phyloP scores from a whole-genome alignment of 371 early-diverging fungal genomes.

The Saksenaea vasiformis region DNA sequence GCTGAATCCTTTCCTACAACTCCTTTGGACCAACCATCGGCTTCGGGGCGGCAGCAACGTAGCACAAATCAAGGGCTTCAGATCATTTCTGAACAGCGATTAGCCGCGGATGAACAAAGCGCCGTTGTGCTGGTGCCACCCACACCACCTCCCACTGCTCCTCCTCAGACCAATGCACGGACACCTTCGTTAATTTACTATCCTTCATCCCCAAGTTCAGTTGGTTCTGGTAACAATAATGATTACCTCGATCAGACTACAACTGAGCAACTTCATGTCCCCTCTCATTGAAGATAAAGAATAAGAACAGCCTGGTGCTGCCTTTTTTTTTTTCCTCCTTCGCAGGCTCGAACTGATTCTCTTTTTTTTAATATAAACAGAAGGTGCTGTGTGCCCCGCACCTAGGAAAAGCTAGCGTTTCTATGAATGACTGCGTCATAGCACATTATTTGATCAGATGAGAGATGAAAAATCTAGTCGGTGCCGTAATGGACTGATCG shows the following conservation, averaged over 20 bases:
- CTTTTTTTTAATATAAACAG: background rate
- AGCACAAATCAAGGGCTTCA: background rate
- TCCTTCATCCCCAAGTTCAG: slow-evolving; percentile 3
- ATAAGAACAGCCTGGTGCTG: background rate
- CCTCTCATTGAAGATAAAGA: background rate
- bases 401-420: too few relatives aligned
- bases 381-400: too few relatives aligned
- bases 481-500: too few relatives aligned
- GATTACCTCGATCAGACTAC: background rate
- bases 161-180: too few relatives aligned
- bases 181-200: background rate
- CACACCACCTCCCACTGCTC: too few relatives aligned
- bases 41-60: background rate
- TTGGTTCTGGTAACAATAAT: background rate
- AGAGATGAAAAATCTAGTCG: too few relatives aligned
- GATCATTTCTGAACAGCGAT: background rate
- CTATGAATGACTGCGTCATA: too few relatives aligned
- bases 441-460: too few relatives aligned
- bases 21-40: background rate
- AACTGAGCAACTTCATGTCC: background rate
- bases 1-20: background rate
- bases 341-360: background rate
- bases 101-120: background rate
- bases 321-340: background rate
- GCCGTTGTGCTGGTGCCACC: too few relatives aligned